Evolutionary conservation across 1,284 basidiomycete species (phyloP).

Genomic region (Cerioporus squamosus): DNA sequence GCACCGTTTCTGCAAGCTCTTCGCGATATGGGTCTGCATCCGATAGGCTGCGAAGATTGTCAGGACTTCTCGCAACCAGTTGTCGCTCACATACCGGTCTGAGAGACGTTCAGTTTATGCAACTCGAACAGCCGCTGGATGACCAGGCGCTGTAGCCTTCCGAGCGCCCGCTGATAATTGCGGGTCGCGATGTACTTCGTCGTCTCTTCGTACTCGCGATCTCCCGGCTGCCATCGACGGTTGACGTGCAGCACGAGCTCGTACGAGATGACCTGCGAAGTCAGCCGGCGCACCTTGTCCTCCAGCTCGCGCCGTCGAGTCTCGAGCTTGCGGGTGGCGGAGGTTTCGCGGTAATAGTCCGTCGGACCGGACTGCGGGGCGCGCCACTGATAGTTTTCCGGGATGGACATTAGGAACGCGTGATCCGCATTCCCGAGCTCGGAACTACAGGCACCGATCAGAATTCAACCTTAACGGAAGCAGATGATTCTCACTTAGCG

Average conservation of each 20-base stretch:
- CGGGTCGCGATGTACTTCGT: slow-evolving; percentile 4
- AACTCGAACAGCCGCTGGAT: slow-evolving; percentile 35
- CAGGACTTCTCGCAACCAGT: not conserved
- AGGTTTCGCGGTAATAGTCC: not conserved
- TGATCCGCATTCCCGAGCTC: not conserved
- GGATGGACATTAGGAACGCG: slow-evolving; percentile 2
- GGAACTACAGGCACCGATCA: not conserved
- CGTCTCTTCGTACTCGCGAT: not conserved
- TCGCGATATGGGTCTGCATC: slow-evolving; percentile 30
- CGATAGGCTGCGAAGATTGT: slow-evolving; percentile 25
- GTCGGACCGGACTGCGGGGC: not conserved
- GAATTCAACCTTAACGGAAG: not conserved
- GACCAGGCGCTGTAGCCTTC: slow-evolving; percentile 32
- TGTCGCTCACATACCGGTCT: slow-evolving; percentile 20
- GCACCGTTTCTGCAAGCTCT: slow-evolving; percentile 27
- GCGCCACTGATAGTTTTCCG: not conserved
- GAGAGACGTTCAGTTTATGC: slow-evolving; percentile 31
- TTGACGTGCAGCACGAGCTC: not conserved
- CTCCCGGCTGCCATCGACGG: not conserved
- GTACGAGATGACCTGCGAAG: not conserved
- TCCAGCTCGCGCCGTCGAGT: not conserved
- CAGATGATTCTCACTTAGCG: not conserved
- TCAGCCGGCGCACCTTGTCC: not conserved
- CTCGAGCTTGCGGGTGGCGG: not conserved
- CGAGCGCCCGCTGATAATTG: slow-evolving; percentile 28